These are phyloP conservation scores for Kodamaea lidongshanica DNA, from an alignment of 805 yeast species.

Conservation along the genomic window DNA sequence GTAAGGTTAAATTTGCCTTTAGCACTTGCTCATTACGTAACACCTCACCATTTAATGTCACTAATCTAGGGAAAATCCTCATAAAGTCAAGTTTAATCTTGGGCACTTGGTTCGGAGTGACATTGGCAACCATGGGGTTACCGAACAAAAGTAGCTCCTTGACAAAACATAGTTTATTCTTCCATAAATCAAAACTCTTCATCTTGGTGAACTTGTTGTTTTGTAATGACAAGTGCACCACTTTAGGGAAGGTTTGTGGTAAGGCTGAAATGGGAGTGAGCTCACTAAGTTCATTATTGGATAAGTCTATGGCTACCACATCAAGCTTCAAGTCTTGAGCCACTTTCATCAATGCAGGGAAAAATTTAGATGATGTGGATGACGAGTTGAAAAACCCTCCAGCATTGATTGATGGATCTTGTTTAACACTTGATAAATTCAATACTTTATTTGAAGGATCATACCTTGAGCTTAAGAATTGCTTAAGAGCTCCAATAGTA, in stretches of 20 bases:
- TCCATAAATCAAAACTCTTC: conserved; percentile 65
- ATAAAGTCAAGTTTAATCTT: conserved; percentile 56
- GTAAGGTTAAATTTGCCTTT: conserved; percentile 45
- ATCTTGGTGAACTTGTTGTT: conserved; percentile 61
- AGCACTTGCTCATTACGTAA: conserved; percentile 70
- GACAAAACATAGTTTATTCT: conserved; percentile 62
- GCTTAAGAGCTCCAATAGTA: conserved; percentile 56
- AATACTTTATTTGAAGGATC: conserved; percentile 58
- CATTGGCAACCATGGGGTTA: conserved; percentile 58
- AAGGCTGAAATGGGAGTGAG: conserved; percentile 53
- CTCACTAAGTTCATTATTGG: conserved; percentile 56
- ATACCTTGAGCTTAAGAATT: conserved; percentile 62
- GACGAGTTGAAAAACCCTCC: conserved; percentile 61
- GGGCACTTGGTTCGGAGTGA: conserved; percentile 22
- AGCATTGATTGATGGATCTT: conserved; percentile 53
- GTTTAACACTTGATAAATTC: conserved; percentile 58
- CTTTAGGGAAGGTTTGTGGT: conserved; percentile 65
- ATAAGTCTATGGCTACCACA: conserved; percentile 66
- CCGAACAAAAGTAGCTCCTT: conserved; percentile 74
- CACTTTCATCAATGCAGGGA: conserved; percentile 81
- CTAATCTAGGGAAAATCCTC: conserved; percentile 70
- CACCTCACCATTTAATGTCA: conserved; percentile 69
- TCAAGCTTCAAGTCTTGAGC: conserved; percentile 52
- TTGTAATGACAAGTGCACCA: conserved; percentile 74
- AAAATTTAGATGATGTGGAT: conserved; percentile 69